Evolutionary conservation across 805 yeast species (phyloP).

Genomic region (Soucietia sequanensis): DNA sequence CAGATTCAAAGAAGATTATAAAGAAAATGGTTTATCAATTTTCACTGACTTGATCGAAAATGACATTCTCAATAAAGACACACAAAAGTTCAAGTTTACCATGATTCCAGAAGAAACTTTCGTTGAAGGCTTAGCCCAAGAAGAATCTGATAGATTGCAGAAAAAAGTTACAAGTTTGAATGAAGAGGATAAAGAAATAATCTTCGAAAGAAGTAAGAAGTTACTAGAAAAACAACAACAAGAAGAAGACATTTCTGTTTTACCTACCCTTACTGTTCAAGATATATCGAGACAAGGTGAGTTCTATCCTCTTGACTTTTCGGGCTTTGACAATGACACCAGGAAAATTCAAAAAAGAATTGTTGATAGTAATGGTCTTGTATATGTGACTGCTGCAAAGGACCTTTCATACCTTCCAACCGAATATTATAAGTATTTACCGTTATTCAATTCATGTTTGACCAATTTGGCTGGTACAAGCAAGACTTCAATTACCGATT

Average conservation of each 20-base stretch:
- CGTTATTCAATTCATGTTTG: constrained; percentile 75
- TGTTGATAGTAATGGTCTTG: constrained; percentile 77
- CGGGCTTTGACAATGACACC: constrained; percentile 24
- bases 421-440: constrained; percentile 64
- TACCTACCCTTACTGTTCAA: constrained; percentile 72
- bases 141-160: constrained; percentile 56
- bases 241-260: constrained; percentile 68
- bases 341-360: constrained; percentile 45
- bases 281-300: constrained; percentile 70
- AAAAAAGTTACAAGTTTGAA: constrained; percentile 43
- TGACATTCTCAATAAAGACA: constrained; percentile 43
- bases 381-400: constrained; percentile 71
- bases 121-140: constrained; percentile 47
- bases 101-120: constrained; percentile 70
- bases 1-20: constrained; percentile 62
- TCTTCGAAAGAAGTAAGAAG: constrained; percentile 58
- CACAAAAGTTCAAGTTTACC: constrained; percentile 65
- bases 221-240: constrained; percentile 64
- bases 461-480: constrained; percentile 83
- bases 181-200: constrained; percentile 53
- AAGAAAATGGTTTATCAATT: constrained; percentile 45
- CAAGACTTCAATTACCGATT: constrained; percentile 64
- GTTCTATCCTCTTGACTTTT: constrained; percentile 23
- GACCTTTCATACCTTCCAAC: constrained; percentile 58
- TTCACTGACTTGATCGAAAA: constrained; percentile 60